Conservation (phyloP, 495 filamentous ascomycete genomes). For the Umbilicaria muhlenbergii region DNA sequence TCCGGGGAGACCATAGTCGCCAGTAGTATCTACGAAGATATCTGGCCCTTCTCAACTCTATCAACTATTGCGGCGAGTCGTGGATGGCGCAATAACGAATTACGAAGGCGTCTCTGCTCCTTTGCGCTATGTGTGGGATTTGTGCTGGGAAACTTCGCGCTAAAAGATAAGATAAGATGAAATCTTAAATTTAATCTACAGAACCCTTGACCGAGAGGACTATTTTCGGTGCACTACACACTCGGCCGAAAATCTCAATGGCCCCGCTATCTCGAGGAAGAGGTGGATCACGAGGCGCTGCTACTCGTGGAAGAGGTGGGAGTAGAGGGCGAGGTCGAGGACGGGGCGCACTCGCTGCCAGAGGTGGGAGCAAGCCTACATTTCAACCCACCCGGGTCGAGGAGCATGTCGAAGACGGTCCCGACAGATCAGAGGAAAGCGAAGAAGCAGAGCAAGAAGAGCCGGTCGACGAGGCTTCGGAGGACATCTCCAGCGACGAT, state of each 20-base stretch:
- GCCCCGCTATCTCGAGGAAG: conserved; percentile 8
- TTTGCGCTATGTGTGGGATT: background rate
- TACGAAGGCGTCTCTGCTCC: conserved; percentile 23
- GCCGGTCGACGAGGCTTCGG: conserved; percentile 20
- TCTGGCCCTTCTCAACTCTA: conserved; percentile 1
- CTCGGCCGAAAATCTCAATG: conserved; percentile 1
- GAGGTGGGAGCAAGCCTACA: background rate
- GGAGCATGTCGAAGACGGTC: conserved; percentile 1
- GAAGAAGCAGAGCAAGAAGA: conserved; percentile 11
- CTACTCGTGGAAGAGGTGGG: conserved; percentile 16
- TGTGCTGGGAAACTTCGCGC: conserved; percentile 31
- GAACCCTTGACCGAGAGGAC: too few relatives aligned
- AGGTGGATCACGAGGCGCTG: conserved; percentile 10
- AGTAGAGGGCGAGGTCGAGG: conserved; percentile 18
- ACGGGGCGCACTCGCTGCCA: background rate
- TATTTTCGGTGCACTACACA: too few relatives aligned
- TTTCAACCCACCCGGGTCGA: conserved; percentile 10
- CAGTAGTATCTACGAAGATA: background rate
- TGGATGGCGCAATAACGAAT: conserved; percentile 20
- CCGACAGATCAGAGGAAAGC: background rate
- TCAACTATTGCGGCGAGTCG: conserved; percentile 9
- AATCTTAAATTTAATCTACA: conserved; percentile 3
- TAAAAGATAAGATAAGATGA: conserved; percentile 37
- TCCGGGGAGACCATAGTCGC: conserved; percentile 59
- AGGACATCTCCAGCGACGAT: conserved; percentile 29